Conservation (phyloP, 495 filamentous ascomycete species). For the Aspergillus steynii region DNA sequence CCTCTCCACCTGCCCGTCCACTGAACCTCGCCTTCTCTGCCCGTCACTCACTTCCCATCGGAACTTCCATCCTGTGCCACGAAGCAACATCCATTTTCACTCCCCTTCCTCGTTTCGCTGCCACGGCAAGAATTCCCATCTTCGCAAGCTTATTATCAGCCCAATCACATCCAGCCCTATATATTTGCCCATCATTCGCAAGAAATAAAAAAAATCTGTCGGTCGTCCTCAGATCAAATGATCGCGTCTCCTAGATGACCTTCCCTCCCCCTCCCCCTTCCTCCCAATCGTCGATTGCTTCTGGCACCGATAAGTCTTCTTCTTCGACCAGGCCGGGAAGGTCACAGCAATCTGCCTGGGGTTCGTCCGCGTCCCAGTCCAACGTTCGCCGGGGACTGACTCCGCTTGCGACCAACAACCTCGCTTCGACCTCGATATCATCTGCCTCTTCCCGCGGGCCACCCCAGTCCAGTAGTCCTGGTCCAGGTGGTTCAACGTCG, state of each 20-base stretch:
- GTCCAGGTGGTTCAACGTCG: conserved; percentile 46
- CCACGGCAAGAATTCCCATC: conserved; percentile 16
- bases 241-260: conserved; percentile 65
- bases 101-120: conserved; percentile 19
- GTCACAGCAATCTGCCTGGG: conserved; percentile 63
- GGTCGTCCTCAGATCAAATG: conserved; percentile 54
- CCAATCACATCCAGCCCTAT: conserved; percentile 7
- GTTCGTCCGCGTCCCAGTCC: conserved; percentile 57
- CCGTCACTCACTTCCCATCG: conserved; percentile 19
- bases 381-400: conserved; percentile 61
- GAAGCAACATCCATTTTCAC: conserved; percentile 29
- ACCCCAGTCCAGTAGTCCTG: conserved; percentile 42
- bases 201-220: conserved; percentile 44
- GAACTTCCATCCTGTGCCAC: conserved; percentile 31
- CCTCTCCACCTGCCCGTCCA: conserved; percentile 19
- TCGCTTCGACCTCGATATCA: conserved; percentile 44
- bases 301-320: conserved; percentile 56
- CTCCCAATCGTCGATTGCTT: conserved; percentile 63
- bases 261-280: conserved; percentile 62
- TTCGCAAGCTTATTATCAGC: conserved; percentile 5
- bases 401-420: conserved; percentile 59
- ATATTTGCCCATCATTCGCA: conserved; percentile 23
- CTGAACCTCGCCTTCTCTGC: conserved; percentile 26
- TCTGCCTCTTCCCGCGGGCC: conserved; percentile 46
- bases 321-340: conserved; percentile 55